phyloP scores from a whole-genome alignment of 495 filamentous ascomycete genomes.

The Ascodesmis nigricans region DNA sequence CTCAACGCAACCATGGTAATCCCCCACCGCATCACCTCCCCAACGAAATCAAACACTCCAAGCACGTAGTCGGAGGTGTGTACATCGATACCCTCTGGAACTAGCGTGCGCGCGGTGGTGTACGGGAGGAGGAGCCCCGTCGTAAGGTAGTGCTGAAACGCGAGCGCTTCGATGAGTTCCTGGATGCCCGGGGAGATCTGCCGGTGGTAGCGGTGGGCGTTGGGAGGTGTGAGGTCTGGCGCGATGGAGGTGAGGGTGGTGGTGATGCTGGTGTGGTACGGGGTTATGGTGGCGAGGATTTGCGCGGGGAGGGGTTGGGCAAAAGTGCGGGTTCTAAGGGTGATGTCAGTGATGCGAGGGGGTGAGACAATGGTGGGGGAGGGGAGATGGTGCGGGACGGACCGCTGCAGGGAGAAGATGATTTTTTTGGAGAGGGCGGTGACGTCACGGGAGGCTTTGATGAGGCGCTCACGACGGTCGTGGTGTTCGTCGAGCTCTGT shows the following conservation, averaged over 20 bases:
- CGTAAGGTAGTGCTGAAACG: constrained; percentile 69
- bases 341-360: constrained; percentile 3
- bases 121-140: constrained; percentile 50
- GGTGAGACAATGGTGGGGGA: background rate
- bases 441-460: constrained; percentile 75
- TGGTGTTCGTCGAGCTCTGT: constrained; percentile 84
- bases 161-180: constrained; percentile 74
- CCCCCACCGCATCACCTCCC: constrained; percentile 90
- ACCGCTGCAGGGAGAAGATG: constrained; percentile 87
- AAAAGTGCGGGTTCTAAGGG: constrained; percentile 39
- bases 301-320: constrained; percentile 38
- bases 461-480: constrained; percentile 70
- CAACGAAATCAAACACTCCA: constrained; percentile 77
- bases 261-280: constrained; percentile 42
- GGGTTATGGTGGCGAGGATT: constrained; percentile 41
- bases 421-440: constrained; percentile 94
- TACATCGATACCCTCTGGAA: constrained; percentile 36
- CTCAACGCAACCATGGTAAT: constrained; percentile 54
- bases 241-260: constrained; percentile 42
- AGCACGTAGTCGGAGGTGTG: constrained; percentile 72
- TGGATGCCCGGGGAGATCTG: constrained; percentile 63
- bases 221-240: constrained; percentile 51
- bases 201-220: constrained; percentile 59
- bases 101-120: constrained; percentile 29
- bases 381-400: constrained; percentile 11